These are phyloP conservation scores for Phlegmacium glaucopus DNA, from an alignment of 768 basidiomycete species.

Conservation along the genomic window DNA sequence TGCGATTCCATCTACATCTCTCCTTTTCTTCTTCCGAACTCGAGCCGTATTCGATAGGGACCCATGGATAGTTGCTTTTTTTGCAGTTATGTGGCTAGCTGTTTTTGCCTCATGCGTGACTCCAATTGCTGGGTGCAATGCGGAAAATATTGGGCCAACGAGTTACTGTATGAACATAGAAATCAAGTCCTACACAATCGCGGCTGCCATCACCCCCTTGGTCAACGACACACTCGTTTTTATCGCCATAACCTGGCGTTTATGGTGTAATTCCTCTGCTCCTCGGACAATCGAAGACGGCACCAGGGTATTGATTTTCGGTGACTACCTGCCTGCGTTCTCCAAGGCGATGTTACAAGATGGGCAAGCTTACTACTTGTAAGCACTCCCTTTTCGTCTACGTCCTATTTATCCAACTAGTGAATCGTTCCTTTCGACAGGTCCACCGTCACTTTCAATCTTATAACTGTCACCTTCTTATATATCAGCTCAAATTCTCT, in stretches of 20 bases:
- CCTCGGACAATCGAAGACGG: constrained; percentile 2
- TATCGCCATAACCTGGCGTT: constrained; percentile 26
- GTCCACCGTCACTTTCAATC: constrained; percentile 5
- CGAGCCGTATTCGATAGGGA: neutral
- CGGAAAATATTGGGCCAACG: neutral
- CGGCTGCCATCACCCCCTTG: constrained; percentile 16
- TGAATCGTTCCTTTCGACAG: constrained; percentile 1
- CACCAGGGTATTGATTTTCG: constrained; percentile 14
- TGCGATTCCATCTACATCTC: neutral
- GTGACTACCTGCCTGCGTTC: constrained; percentile 22
- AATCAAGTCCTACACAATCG: constrained; percentile 4
- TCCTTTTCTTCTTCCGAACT: neutral
- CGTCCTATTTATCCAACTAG: neutral
- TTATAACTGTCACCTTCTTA: constrained; percentile 7
- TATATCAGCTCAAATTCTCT: neutral
- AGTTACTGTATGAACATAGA: constrained; percentile 7
- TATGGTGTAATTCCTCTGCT: constrained; percentile 12
- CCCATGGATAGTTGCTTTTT: neutral
- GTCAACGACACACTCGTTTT: constrained; percentile 28
- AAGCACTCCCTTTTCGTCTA: constrained; percentile 8
- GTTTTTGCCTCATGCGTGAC: neutral
- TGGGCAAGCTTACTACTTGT: constrained; percentile 32
- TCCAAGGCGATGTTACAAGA: constrained; percentile 23
- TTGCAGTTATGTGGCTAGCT: neutral
- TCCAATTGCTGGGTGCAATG: neutral